These are phyloP conservation scores for Colletotrichum cordylinicola DNA, from an alignment of 2,329 filamentous ascomycete genomes.

Conservation along the genomic window DNA sequence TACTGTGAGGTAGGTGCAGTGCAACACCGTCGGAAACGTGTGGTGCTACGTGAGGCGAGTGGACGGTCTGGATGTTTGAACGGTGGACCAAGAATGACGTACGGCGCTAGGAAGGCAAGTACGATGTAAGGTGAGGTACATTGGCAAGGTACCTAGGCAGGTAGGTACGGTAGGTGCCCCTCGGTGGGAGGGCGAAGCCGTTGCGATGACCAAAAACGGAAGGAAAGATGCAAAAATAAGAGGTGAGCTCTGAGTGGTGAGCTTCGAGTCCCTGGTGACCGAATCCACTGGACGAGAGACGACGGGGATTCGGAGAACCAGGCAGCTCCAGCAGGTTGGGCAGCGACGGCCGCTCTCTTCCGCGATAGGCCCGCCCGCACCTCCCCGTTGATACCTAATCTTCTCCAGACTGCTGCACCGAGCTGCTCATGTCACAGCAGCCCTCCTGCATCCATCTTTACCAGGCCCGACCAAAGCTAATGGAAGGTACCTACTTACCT, in stretches of 20 bases:
- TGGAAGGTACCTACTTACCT: neutral
- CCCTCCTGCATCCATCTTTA: neutral
- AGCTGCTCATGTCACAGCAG: neutral
- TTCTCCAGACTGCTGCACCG: neutral
- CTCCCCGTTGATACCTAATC: slow-evolving; percentile 12
- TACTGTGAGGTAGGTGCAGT: neutral
- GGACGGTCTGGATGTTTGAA: neutral
- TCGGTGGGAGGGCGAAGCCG: neutral
- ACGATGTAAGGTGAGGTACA: neutral
- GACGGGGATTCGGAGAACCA: neutral
- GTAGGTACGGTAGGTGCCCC: neutral
- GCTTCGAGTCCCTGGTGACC: slow-evolving; percentile 5
- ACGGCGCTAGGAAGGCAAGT: neutral
- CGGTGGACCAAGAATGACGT: slow-evolving; percentile 2
- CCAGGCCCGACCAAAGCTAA: neutral
- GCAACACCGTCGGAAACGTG: neutral
- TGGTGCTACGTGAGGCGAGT: neutral
- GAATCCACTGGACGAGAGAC: slow-evolving; percentile 16
- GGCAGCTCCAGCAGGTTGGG: slow-evolving; percentile 22
- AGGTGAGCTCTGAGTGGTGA: slow-evolving; percentile 14
- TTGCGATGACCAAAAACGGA: slow-evolving; percentile 17
- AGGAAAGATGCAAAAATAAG: slow-evolving; percentile 12
- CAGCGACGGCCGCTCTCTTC: slow-evolving; percentile 22
- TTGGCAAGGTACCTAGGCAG: neutral
- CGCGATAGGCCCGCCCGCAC: slow-evolving; percentile 9